Conservation (phyloP, 495 filamentous ascomycete species). For the Trichocladium uniseriatum region DNA sequence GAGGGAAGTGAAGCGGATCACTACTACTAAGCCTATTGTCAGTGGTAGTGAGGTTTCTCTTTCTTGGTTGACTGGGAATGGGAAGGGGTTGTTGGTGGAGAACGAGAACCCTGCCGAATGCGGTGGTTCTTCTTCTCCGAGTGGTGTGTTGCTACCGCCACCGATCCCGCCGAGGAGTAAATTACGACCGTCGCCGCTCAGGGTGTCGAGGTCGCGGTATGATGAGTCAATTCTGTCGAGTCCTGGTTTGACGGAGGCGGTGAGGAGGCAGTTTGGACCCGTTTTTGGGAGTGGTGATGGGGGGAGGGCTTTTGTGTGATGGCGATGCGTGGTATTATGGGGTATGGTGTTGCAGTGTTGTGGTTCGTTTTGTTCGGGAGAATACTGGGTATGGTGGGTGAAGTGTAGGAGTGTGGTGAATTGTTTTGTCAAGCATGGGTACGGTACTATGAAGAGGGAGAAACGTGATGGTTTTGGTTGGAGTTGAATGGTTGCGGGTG, state of each 20-base stretch:
- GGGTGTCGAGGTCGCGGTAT: slow-evolving; percentile 4
- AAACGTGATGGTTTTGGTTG: no score
- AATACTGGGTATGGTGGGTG: no score
- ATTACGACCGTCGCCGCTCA: slow-evolving; percentile 18
- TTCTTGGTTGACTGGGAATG: no score
- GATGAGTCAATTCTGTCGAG: slow-evolving; percentile 15
- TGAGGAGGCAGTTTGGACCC: slow-evolving; percentile 28
- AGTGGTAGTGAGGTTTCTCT: no score
- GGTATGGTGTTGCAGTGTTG: no score
- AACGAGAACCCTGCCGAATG: slow-evolving; percentile 13
- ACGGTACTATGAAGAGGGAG: no score
- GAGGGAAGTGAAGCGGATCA: slow-evolving; percentile 10
- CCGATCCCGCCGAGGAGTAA: slow-evolving; percentile 23
- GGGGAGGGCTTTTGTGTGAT: not conserved
- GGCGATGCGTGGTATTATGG: not conserved
- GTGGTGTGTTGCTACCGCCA: slow-evolving; percentile 7
- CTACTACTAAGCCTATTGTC: slow-evolving; percentile 5
- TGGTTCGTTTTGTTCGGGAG: no score
- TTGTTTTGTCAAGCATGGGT: no score
- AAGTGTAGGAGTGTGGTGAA: no score
- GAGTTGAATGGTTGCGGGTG: no score
- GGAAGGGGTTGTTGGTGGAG: slow-evolving; percentile 4
- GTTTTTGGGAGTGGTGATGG: not conserved
- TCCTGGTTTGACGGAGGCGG: slow-evolving; percentile 29
- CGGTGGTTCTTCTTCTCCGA: not conserved